Base-by-base conservation (phyloP, 441 rosid genomes). In the Bocquillonia castaneifolia region DNA sequence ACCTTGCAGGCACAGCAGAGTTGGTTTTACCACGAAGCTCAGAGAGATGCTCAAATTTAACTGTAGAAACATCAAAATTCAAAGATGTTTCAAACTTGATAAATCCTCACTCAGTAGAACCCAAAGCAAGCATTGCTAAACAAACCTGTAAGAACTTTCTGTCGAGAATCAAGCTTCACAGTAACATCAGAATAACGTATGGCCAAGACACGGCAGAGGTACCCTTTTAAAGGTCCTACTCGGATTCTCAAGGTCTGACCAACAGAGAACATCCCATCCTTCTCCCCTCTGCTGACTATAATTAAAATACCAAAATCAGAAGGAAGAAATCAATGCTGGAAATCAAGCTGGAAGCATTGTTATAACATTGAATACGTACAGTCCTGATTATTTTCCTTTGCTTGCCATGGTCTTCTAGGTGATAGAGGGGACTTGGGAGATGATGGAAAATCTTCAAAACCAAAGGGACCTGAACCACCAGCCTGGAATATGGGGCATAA, bases 161-260 rank as follows among this genome's bases (percentile, higher is more conserved):
- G 97, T 80, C 84, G 83, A 47, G 99, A 89, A 79, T 88, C 93
- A 42, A 93, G 87, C 80, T 93, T 93, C 76, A 93, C 97, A 13
- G 97, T 93, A 50, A 90, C 85, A 75, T 93, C 99, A 40, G 85
- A 81, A 70, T 76, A 80, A 10, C 90, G 92, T 59, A 93, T 70
- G 57, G 84, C 96, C 79, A 93, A 69, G 53, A 93, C 99, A 71
- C 91, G 91, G 67, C 99, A 93, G 59, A 88, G 84, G 71, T 91
- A 89, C 40, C 99, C 99, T 80, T 93, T 93, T 76, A 89, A 74
- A 67, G 99, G 97, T 65, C 97, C 99, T 48, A 91, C 84, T 63
- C 88, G 83, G 52, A 93, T 91, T 79, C 99, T 87, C 85, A 91
- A 84, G 62, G 90, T 86, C 83, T 93, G 99, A 50, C 99, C 97